phyloP scores from a whole-genome alignment of 2,329 filamentous ascomycete genomes.

The Cladosporium phlei region DNA sequence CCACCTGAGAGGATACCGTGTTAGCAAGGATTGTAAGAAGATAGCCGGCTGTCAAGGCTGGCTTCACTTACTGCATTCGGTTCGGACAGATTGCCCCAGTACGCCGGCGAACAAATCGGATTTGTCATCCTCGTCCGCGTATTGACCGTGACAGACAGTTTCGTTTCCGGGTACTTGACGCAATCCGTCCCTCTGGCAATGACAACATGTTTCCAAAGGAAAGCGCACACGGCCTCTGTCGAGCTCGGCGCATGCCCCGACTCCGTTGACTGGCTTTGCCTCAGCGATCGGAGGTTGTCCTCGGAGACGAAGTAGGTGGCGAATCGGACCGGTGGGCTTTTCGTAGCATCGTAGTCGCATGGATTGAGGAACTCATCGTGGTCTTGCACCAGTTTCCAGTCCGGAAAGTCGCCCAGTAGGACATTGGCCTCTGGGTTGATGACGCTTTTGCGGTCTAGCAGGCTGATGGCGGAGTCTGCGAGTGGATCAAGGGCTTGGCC shows the following conservation, averaged over 20 bases:
- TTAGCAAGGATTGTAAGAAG: not conserved
- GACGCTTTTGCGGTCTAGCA: not conserved
- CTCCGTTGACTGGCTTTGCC: not conserved
- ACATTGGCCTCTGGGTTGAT: not conserved
- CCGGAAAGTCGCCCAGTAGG: not conserved
- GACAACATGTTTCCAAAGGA: slow-evolving; percentile 13
- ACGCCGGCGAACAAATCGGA: not conserved
- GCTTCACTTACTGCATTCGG: slow-evolving; percentile 11
- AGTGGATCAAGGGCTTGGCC: not conserved
- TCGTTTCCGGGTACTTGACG: slow-evolving; percentile 13
- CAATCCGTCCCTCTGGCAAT: slow-evolving; percentile 7
- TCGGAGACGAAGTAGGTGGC: slow-evolving; percentile 14
- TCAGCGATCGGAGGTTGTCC: not conserved
- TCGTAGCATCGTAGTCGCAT: not conserved
- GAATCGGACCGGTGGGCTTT: slow-evolving; percentile 5
- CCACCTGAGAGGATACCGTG: not conserved
- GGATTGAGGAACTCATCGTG: not conserved
- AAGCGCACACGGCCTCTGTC: slow-evolving; percentile 12
- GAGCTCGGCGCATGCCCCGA: not conserved
- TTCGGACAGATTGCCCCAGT: slow-evolving; percentile 16
- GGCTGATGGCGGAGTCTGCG: not conserved
- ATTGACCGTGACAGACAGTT: slow-evolving; percentile 16
- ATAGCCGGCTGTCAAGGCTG: too few relatives aligned
- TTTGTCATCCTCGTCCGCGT: slow-evolving; percentile 8
- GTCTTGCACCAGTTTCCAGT: not conserved